Conservation (phyloP, 495 filamentous ascomycete genomes). For the Lineolata rhizophorae region DNA sequence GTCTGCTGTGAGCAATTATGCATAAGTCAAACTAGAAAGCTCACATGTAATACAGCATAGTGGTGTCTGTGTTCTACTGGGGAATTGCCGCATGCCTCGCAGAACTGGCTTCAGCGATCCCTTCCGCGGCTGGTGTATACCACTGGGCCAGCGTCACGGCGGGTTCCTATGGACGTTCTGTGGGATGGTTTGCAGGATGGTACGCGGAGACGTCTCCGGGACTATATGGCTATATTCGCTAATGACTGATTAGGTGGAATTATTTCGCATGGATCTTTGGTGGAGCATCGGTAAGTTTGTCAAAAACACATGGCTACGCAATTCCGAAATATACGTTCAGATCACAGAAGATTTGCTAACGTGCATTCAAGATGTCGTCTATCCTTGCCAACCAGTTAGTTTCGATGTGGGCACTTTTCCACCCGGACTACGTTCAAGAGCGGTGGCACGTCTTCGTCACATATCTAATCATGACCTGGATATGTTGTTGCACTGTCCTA, state of each 20-base stretch:
- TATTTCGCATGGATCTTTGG: conserved; percentile 57
- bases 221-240: too few species aligned
- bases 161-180: conserved; percentile 42
- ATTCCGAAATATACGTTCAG: too few species aligned
- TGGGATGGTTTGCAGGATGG: conserved; percentile 54
- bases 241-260: too few species aligned
- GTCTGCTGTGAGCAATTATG: too few species aligned
- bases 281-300: conserved; percentile 35
- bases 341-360: too few species aligned
- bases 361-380: conserved; percentile 24
- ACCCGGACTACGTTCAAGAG: conserved; percentile 36
- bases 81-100: conserved; percentile 10
- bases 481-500: conserved; percentile 37
- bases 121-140: conserved; percentile 64
- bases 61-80: conserved; percentile 9
- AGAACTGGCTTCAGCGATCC: conserved; percentile 56
- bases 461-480: conserved; percentile 46
- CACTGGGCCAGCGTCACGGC: conserved; percentile 67
- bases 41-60: too few species aligned
- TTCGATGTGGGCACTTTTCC: conserved; percentile 55
- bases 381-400: conserved; percentile 50
- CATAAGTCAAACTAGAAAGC: too few species aligned
- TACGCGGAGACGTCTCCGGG: too few species aligned
- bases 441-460: conserved; percentile 59
- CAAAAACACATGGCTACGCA: too few species aligned